Evolutionary conservation across 2,329 filamentous ascomycete species (phyloP).

Genomic region (Cercospora nicotianae): DNA sequence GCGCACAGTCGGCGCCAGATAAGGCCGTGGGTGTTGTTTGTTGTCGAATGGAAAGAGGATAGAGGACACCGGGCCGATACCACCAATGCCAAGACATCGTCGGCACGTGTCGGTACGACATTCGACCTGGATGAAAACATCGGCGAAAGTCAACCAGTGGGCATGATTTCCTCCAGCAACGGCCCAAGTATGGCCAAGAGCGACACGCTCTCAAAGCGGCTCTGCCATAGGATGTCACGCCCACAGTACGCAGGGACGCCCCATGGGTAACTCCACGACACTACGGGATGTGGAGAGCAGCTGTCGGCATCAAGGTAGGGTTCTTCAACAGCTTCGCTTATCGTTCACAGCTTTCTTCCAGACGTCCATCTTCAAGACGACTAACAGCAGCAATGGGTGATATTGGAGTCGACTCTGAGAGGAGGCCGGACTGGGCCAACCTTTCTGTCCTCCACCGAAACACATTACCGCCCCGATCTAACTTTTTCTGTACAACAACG

Average conservation of each 20-base stretch:
- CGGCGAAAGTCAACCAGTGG: neutral
- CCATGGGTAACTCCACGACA: neutral
- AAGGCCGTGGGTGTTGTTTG: too few species aligned
- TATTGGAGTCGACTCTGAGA: constrained; percentile 1
- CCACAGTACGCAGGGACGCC: neutral
- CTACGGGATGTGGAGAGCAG: constrained; percentile 11
- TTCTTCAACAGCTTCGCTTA: neutral
- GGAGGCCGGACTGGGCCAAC: constrained; percentile 61
- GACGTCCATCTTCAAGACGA: neutral
- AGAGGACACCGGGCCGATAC: neutral
- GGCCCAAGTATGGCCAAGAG: neutral
- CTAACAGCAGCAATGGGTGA: constrained; percentile 14
- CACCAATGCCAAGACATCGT: neutral
- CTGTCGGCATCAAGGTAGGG: neutral
- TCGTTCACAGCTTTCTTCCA: neutral
- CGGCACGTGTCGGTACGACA: constrained; percentile 5
- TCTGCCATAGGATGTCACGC: neutral
- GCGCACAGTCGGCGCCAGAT: too few species aligned
- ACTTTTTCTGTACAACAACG: constrained; percentile 57
- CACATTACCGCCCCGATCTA: constrained; percentile 57
- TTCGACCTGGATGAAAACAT: neutral
- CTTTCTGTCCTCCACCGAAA: constrained; percentile 60
- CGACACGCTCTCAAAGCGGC: neutral
- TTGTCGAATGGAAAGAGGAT: too few species aligned
- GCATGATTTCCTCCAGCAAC: too few species aligned